These are phyloP conservation scores for Tylopilus plumbeoviolaceoides DNA, from an alignment of 768 basidiomycete genomes.

Conservation along the genomic window DNA sequence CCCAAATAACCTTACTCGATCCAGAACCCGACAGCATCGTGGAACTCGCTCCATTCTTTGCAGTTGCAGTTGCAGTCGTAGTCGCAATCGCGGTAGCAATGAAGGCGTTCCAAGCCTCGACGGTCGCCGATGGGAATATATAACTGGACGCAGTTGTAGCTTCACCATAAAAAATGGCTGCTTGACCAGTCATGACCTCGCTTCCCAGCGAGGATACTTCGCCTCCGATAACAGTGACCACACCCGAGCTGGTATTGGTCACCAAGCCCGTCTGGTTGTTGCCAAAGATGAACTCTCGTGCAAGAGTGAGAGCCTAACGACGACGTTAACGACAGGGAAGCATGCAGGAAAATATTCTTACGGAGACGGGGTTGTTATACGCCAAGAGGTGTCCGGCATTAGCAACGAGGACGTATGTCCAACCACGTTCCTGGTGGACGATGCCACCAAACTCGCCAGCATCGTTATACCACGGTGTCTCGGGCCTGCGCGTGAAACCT, in stretches of 20 bases:
- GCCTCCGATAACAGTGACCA: conserved; percentile 41
- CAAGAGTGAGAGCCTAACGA: conserved; percentile 52
- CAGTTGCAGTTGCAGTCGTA: conserved; percentile 22
- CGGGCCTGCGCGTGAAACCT: conserved; percentile 65
- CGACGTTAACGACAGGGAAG: background rate
- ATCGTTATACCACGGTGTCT: conserved; percentile 60
- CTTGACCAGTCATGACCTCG: conserved; percentile 49
- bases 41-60: background rate
- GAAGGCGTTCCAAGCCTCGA: conserved; percentile 53
- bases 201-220: conserved; percentile 42
- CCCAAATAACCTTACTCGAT: background rate
- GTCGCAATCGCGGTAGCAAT: conserved; percentile 36
- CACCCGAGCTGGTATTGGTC: conserved; percentile 26
- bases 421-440: no score
- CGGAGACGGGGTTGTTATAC: conserved; percentile 34
- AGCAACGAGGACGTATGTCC: no score
- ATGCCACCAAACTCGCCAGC: no score
- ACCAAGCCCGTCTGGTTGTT: conserved; percentile 57
- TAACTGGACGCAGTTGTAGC: conserved; percentile 47
- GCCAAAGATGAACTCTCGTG: conserved; percentile 67
- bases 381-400: conserved; percentile 37
- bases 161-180: conserved; percentile 49
- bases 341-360: conserved; percentile 28
- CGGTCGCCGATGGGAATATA: conserved; percentile 51
- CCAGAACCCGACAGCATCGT: background rate